Conservation (phyloP, 2,329 filamentous ascomycete genomes). For the Tolypocladium capitatum region DNA sequence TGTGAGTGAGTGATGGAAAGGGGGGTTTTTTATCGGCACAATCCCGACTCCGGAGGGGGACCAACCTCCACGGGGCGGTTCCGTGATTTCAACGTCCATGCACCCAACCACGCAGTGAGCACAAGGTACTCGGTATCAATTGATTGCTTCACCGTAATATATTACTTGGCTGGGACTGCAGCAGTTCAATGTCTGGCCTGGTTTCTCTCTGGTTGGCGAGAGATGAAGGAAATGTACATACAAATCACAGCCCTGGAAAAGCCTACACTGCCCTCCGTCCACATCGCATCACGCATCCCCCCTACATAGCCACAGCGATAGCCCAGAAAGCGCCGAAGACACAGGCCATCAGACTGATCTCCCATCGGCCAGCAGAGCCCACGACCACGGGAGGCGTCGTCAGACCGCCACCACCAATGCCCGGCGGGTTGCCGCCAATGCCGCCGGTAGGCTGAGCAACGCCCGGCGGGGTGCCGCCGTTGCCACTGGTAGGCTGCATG, state of each 20-base stretch:
- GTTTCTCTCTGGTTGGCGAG: background rate
- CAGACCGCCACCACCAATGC: background rate
- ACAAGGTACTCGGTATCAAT: background rate
- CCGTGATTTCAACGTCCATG: background rate
- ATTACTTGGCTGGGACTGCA: too few relatives aligned
- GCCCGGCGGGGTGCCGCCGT: background rate
- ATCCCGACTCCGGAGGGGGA: background rate
- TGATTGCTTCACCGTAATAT: background rate
- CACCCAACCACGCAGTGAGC: too few relatives aligned
- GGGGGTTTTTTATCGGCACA: background rate
- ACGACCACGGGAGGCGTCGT: slow-evolving; percentile 5
- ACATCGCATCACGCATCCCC: background rate
- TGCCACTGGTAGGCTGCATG: background rate
- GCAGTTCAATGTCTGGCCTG: background rate
- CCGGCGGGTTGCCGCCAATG: background rate
- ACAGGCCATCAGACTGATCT: slow-evolving; percentile 12
- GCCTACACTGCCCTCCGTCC: background rate
- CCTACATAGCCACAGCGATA: slow-evolving; percentile 10
- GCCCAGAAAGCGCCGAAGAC: slow-evolving; percentile 12
- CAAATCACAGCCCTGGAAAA: background rate
- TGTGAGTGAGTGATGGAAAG: background rate
- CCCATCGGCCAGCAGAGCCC: slow-evolving; percentile 6
- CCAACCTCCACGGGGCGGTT: background rate
- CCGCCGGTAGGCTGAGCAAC: background rate
- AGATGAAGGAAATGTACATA: background rate